Evolutionary conservation across 2,329 filamentous ascomycete species (phyloP).

Genomic region (Colletotrichum incanum): DNA sequence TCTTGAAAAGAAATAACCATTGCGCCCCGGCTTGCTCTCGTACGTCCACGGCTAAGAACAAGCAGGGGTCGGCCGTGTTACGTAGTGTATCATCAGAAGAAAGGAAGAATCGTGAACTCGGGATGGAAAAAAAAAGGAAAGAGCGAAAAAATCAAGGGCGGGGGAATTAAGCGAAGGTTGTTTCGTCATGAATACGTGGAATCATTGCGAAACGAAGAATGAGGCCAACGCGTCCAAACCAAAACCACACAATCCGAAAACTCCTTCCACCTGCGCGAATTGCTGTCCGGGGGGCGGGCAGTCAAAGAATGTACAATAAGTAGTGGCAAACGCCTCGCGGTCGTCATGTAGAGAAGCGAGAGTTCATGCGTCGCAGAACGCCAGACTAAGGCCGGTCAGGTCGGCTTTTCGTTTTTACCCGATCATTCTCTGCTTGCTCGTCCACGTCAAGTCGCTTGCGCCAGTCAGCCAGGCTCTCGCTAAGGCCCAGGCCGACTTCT

Average conservation of each 20-base stretch:
- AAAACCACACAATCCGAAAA: constrained; percentile 22
- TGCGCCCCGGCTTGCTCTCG: constrained; percentile 25
- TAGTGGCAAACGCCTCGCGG: constrained; percentile 15
- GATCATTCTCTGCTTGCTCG: constrained; percentile 49
- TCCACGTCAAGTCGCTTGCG: constrained; percentile 79
- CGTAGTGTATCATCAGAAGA: constrained; percentile 41
- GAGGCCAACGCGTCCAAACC: constrained; percentile 32
- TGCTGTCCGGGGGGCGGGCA: constrained; percentile 8
- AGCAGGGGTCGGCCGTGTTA: constrained; percentile 21
- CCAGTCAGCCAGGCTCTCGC: constrained; percentile 84
- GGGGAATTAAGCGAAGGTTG: constrained; percentile 35
- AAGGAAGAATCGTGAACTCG: constrained; percentile 13
- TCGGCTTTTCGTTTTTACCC: constrained; percentile 43
- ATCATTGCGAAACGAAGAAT: constrained; percentile 42
- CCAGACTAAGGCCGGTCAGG: constrained; percentile 44
- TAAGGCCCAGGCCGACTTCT: constrained; percentile 68
- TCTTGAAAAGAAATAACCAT: constrained; percentile 24
- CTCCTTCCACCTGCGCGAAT: constrained; percentile 30
- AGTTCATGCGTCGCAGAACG: constrained; percentile 44
- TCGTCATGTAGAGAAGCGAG: constrained; percentile 41
- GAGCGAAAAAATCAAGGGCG: constrained; percentile 2
- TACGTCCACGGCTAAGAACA: constrained; percentile 14
- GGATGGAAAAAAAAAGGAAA: constrained; percentile 20
- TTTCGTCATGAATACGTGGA: constrained; percentile 44
- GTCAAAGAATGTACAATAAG: constrained; percentile 39